Evolutionary conservation across 2,329 filamentous ascomycete genomes (phyloP), one percentile per base, ranked within the genome.

Genomic region (Curvularia hawaiiensis): DNA sequence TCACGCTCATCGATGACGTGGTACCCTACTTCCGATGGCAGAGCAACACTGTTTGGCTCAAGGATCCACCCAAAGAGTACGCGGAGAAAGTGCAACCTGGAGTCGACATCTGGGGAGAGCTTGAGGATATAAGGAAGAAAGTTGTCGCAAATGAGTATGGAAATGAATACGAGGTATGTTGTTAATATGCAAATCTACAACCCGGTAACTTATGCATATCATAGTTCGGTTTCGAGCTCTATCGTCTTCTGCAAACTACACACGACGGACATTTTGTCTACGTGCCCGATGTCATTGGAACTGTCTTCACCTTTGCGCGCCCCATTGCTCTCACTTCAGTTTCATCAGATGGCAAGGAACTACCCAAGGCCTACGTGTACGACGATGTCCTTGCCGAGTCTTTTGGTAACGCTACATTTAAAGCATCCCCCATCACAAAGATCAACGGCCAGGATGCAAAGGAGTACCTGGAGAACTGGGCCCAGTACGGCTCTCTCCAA

Each of bases 181-280:
- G 3, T 28, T 16, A 20, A 11, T 4, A 11, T 18, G 26, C 3
- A 28, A 24, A 24, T 20, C 20, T 12, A 38, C 44, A 38, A 30
- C 7, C 24, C 30, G 41, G 7, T 45, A 43, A 24, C 52, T 70
- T 20, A 66, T 41, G 1, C 28, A 30, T 51, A 28, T 8, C 4
- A 9, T 30, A 75, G 73, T 75, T 75, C 31, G 73, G 70, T 0
- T 70, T 67, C 47, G 68, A 66, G 14, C 65, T 76, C 5, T 75
- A 75, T 54, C 47, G 51, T 3, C 73, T 85, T 8, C 78, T 87
- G 35, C 79, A 79, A 24, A 78, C 78, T 1, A 83, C 84, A 3
- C 86, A 90, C 63, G 88, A 91, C 67, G 86, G 87, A 1, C 88
- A 91, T 66, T 86, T 88, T 50, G 75, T 78, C 2, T 86, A 82